These are phyloP conservation scores for Streptanthus diversifolius DNA, from an alignment of 345 rosid species.

Conservation along the genomic window DNA sequence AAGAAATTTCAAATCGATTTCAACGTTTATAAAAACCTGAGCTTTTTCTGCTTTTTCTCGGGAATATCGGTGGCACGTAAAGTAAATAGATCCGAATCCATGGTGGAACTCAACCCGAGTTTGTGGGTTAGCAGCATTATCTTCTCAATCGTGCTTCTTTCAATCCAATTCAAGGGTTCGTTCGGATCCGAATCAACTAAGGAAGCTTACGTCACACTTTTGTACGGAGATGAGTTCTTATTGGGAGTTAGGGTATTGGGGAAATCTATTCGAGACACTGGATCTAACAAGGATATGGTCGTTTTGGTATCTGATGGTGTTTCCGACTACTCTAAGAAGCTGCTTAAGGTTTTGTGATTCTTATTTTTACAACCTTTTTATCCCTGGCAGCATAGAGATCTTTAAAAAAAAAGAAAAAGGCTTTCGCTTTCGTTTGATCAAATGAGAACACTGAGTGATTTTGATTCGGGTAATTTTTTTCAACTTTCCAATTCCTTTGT, in stretches of 20 bases:
- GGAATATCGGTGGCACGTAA: slow-evolving; percentile 23
- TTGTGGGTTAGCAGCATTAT: slow-evolving; percentile 32
- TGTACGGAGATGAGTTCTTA: slow-evolving; percentile 93
- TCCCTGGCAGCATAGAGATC: slow-evolving; percentile 3
- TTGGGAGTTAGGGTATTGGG: slow-evolving; percentile 94
- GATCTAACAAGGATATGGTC: slow-evolving; percentile 77
- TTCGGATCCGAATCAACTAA: slow-evolving; percentile 39
- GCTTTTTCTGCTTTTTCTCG: slow-evolving; percentile 20
- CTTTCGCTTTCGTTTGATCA: not conserved
- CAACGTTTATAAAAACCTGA: slow-evolving; percentile 8
- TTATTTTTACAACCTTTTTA: slow-evolving; percentile 4
- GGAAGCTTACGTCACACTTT: slow-evolving; percentile 76
- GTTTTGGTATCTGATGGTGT: slow-evolving; percentile 95
- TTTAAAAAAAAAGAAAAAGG: not conserved
- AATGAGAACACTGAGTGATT: not conserved
- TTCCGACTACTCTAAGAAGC: slow-evolving; percentile 62
- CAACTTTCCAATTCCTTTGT: not conserved
- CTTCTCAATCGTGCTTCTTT: slow-evolving; percentile 30
- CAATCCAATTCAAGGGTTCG: slow-evolving; percentile 36
- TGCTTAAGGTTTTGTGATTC: slow-evolving; percentile 46
- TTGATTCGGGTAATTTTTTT: not conserved
- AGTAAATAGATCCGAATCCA: not conserved
- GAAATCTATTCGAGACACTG: slow-evolving; percentile 79
- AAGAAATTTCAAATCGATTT: slow-evolving; percentile 17
- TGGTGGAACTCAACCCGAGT: slow-evolving; percentile 27